Evolutionary conservation across 768 basidiomycete genomes (phyloP), one percentile per base, ranked within the genome.

Genomic region (Pisolithus sp.): DNA sequence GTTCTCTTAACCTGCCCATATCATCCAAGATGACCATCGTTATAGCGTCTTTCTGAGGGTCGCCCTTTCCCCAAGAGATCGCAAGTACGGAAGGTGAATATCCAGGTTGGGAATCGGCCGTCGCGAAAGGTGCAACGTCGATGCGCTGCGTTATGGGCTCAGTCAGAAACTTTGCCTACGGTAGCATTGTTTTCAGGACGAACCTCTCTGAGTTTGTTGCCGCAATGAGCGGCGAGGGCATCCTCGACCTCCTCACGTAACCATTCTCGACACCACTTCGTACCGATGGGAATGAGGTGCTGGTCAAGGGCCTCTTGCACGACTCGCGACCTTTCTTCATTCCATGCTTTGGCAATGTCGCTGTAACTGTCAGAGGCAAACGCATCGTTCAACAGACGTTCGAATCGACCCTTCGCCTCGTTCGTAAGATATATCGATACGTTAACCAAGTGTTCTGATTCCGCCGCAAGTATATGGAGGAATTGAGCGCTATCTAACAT

Each of bases 31-130:
- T 89, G 52, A 94, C 86, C 38, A 92, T 72, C 20, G 83, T 80
- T 50, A 97, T 87, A 7, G 86, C 84, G 67, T 99, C 95, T 61
- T 88, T 89, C 60, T 86, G 83, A 37, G 92, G 90, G 59, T 96
- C 93, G 36, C 96, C 96, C 69, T 89, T 86, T 36, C 96, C 96
- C 85, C 92, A 93, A 7, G 94, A 95, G 51, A 95, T 68, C 3
- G 94, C 90, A 39, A 99, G 77, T 20, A 98, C 92, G 20, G 85
- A 76, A 45, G 93, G 69, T 38, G 79, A 73, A 62, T 90, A 81
- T 12, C 89, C 93, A 48, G 76, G 70, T 51, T 80, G 82, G 71
- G 88, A 81, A 7, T 78, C 77, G 0, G 74, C 68, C 5, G 79
- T 79, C 23, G 70, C 64, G 60, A 80, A 93, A 1, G 94, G 89